Percentiles rank a stretch among this genome's conserved stretches.
Evolutionary conservation across 2,329 filamentous ascomycete genomes (phyloP).

Genomic region (Talaromyces albobiverticillius): DNA sequence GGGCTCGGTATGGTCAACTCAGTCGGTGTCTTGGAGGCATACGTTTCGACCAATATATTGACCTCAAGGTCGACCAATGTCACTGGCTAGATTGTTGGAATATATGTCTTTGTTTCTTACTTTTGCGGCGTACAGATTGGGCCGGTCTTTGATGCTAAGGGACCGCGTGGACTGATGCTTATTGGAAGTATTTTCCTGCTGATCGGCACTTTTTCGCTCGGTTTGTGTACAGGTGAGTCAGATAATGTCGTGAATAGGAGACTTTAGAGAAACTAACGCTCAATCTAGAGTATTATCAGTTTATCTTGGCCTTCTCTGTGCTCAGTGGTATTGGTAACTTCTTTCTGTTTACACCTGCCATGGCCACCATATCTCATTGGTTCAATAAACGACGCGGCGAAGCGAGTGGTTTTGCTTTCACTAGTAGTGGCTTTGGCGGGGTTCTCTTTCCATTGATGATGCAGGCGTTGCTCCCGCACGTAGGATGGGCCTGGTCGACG

Average conservation of each 20-base stretch:
- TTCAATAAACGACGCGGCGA: constrained; percentile 29
- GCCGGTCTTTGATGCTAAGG: constrained; percentile 37
- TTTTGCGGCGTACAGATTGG: constrained; percentile 30
- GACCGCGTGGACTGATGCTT: constrained; percentile 26
- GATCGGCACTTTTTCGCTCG: constrained; percentile 19
- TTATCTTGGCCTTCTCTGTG: constrained; percentile 35
- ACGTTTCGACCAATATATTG: constrained; percentile 37
- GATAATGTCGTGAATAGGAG: constrained; percentile 21
- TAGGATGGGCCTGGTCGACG: constrained; percentile 32
- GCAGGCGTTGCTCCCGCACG: constrained; percentile 23
- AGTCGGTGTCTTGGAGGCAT: constrained; percentile 39
- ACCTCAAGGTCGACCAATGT: constrained; percentile 29
- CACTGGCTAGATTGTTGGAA: constrained; percentile 43
- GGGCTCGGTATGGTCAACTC: constrained; percentile 42
- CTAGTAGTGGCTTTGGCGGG: constrained; percentile 33
- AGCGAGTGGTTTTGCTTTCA: constrained; percentile 35
- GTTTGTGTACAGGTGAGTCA: constrained; percentile 12
- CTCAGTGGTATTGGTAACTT: constrained; percentile 32
- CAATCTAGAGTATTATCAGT: constrained; percentile 32
- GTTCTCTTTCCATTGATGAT: constrained; percentile 35
- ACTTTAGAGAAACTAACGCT: not conserved
- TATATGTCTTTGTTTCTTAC: constrained; percentile 40
- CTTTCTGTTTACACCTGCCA: constrained; percentile 29
- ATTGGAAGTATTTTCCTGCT: constrained; percentile 28
- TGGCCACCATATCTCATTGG: constrained; percentile 34